Conservation (phyloP, 2,329 filamentous ascomycete genomes). For the Arachnopeziza araneosa region DNA sequence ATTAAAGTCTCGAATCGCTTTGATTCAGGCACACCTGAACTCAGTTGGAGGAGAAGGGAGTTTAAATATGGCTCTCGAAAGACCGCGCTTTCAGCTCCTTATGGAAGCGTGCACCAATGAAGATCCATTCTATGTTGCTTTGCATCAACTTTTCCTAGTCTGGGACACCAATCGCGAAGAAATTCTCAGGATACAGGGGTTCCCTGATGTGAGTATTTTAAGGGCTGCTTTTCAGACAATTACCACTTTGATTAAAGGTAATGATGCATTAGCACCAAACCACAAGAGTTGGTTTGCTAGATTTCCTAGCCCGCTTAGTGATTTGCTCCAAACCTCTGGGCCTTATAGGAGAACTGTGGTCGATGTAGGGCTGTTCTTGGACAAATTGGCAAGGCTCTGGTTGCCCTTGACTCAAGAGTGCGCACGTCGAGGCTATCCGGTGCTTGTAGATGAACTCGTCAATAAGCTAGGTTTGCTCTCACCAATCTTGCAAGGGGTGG, state of each 20-base stretch:
- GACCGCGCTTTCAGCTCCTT: slow-evolving; percentile 49
- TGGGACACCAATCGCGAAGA: slow-evolving; percentile 35
- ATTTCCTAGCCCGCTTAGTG: slow-evolving; percentile 39
- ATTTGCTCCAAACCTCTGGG: slow-evolving; percentile 27
- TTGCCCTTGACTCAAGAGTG: slow-evolving; percentile 32
- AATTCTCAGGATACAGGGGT: slow-evolving; percentile 32
- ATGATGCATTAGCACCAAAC: slow-evolving; percentile 34
- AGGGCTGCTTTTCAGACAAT: slow-evolving; percentile 33
- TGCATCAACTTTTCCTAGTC: slow-evolving; percentile 61
- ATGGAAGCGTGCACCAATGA: slow-evolving; percentile 46
- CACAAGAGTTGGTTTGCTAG: slow-evolving; percentile 40
- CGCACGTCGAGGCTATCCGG: slow-evolving; percentile 40
- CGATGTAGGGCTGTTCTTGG: slow-evolving; percentile 41
- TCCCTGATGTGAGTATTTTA: slow-evolving; percentile 22
- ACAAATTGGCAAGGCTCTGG: slow-evolving; percentile 39
- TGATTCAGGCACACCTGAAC: slow-evolving; percentile 25
- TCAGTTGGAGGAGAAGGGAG: slow-evolving; percentile 18
- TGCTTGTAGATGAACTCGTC: slow-evolving; percentile 51
- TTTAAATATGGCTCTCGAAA: slow-evolving; percentile 34
- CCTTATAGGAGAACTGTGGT: slow-evolving; percentile 28
- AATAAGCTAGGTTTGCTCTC: slow-evolving; percentile 44
- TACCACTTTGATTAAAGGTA: slow-evolving; percentile 40
- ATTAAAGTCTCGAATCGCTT: slow-evolving; percentile 16
- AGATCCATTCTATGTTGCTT: slow-evolving; percentile 58
- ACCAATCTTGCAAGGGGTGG: slow-evolving; percentile 44